phyloP scores from a whole-genome alignment of 2,329 filamentous ascomycete species.

The Trematosphaeria pertusa region DNA sequence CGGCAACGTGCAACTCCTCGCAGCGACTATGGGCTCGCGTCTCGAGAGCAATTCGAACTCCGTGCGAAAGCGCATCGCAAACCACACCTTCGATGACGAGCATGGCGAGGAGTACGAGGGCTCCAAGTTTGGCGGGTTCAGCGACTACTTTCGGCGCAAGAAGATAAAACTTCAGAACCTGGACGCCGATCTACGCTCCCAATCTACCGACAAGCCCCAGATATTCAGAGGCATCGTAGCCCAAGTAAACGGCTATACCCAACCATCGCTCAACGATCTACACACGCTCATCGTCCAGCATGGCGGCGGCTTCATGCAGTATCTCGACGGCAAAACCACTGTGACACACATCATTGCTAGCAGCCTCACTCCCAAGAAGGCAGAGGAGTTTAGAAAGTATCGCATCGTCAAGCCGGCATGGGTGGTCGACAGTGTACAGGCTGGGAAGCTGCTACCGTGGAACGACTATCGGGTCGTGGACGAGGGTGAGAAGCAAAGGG shows the following conservation, averaged over 20 bases:
- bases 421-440: constrained; percentile 87
- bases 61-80: constrained; percentile 69
- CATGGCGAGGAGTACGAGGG: constrained; percentile 88
- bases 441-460: constrained; percentile 86
- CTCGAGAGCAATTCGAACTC: constrained; percentile 65
- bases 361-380: constrained; percentile 89
- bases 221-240: constrained; percentile 92
- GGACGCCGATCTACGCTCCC: constrained; percentile 79
- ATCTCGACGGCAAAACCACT: constrained; percentile 91
- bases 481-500: constrained; percentile 81
- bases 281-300: constrained; percentile 87
- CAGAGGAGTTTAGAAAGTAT: constrained; percentile 84
- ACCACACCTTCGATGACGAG: constrained; percentile 79
- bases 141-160: constrained; percentile 92
- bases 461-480: constrained; percentile 82
- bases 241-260: constrained; percentile 95
- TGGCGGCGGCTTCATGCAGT: constrained; percentile 95
- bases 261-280: constrained; percentile 88
- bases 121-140: constrained; percentile 87
- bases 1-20: not conserved
- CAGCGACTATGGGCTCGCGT: constrained; percentile 64
- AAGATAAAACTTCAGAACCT: constrained; percentile 97
- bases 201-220: constrained; percentile 72
- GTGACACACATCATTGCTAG: constrained; percentile 97
- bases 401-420: constrained; percentile 93